Conservation (phyloP, 2,329 filamentous ascomycete species). For the Cladosporium sp. region DNA sequence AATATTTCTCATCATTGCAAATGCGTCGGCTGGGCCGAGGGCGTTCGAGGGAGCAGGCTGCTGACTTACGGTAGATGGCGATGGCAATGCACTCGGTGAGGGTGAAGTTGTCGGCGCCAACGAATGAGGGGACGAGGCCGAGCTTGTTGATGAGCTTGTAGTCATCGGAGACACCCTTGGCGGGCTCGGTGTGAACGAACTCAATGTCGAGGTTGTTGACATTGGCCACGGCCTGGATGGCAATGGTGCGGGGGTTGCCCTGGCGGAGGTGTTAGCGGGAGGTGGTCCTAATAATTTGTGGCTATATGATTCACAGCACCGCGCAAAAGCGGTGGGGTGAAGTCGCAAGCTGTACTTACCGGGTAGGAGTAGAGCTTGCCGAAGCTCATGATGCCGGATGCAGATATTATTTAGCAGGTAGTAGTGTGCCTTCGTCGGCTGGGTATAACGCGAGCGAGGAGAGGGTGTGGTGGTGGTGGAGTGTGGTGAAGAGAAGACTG, state of each 20-base stretch:
- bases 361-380: slow-evolving; percentile 90
- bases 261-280: slow-evolving; percentile 35
- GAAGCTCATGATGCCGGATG: slow-evolving; percentile 60
- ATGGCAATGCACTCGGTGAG: slow-evolving; percentile 91
- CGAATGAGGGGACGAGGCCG: slow-evolving; percentile 88
- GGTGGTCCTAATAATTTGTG: background rate
- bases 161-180: slow-evolving; percentile 63
- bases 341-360: slow-evolving; percentile 50
- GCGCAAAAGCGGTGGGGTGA: slow-evolving; percentile 13
- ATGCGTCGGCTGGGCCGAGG: slow-evolving; percentile 3
- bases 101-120: slow-evolving; percentile 84
- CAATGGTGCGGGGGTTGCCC: slow-evolving; percentile 85
- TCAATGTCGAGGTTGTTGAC: slow-evolving; percentile 93
- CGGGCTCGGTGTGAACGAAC: slow-evolving; percentile 66
- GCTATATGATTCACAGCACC: slow-evolving; percentile 10
- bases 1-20: slow-evolving; percentile 64
- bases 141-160: slow-evolving; percentile 84
- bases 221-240: slow-evolving; percentile 91
- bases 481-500: slow-evolving; percentile 10
- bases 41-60: slow-evolving; percentile 7
- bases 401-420: slow-evolving; percentile 13
- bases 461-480: background rate
- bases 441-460: slow-evolving; percentile 1
- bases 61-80: slow-evolving; percentile 87
- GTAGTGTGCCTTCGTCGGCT: slow-evolving; percentile 32